phyloP scores from a whole-genome alignment of 2,329 filamentous ascomycete genomes.

The Cladophialophora yegresii region DNA sequence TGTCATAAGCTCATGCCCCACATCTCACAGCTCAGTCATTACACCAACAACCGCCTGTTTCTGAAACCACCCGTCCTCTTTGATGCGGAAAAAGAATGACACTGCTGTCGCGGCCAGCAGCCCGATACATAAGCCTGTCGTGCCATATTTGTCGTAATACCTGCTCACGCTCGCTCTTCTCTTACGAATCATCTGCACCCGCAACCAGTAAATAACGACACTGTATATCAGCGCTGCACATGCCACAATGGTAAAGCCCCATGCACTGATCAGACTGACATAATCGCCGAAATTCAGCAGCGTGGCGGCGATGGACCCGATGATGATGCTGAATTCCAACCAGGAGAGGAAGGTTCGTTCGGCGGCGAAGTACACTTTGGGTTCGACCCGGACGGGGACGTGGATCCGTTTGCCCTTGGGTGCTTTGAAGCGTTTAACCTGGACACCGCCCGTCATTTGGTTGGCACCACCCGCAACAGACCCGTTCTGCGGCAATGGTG shows the following conservation, averaged over 20 bases:
- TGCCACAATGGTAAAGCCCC: slow-evolving; percentile 80
- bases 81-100: slow-evolving; percentile 79
- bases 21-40: background rate
- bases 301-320: slow-evolving; percentile 82
- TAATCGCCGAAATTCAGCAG: slow-evolving; percentile 76
- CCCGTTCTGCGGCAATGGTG: slow-evolving; percentile 46
- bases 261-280: slow-evolving; percentile 68
- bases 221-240: slow-evolving; percentile 78
- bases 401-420: slow-evolving; percentile 71
- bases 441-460: slow-evolving; percentile 47
- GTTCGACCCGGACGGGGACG: slow-evolving; percentile 91
- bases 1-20: too few relatives aligned
- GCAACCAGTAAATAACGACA: slow-evolving; percentile 81
- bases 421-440: slow-evolving; percentile 57
- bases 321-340: slow-evolving; percentile 96
- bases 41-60: background rate
- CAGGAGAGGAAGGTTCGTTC: slow-evolving; percentile 95
- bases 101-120: slow-evolving; percentile 72
- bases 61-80: slow-evolving; percentile 50
- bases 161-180: slow-evolving; percentile 71
- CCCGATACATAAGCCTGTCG: slow-evolving; percentile 71
- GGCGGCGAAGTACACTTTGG: slow-evolving; percentile 95
- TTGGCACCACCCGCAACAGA: slow-evolving; percentile 42
- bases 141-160: slow-evolving; percentile 89
- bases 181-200: slow-evolving; percentile 79